Conservation (phyloP, 2,329 filamentous ascomycete genomes). For the Stylonectria norvegica region DNA sequence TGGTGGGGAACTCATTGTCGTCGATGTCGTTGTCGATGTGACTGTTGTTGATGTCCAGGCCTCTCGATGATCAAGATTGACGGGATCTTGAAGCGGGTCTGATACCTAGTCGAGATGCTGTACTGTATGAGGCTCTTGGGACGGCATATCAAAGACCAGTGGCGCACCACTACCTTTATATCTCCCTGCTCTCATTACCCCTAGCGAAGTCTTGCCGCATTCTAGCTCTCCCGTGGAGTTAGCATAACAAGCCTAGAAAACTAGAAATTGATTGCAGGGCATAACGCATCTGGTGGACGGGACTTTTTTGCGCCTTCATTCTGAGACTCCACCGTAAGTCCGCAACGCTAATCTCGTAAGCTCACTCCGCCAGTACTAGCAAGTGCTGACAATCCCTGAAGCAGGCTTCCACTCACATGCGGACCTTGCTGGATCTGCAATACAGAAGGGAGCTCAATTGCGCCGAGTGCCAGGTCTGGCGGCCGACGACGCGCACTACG, state of each 20-base stretch:
- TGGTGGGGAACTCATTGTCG: conserved; percentile 14
- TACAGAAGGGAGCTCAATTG: not conserved
- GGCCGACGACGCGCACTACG: too few species aligned
- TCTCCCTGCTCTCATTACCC: too few species aligned
- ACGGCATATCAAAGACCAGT: conserved; percentile 7
- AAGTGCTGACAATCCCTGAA: conserved; percentile 18
- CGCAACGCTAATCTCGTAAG: conserved; percentile 23
- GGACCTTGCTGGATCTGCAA: conserved; percentile 6
- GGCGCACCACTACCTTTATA: conserved; percentile 19
- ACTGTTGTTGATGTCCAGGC: not conserved
- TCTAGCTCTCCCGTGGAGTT: too few species aligned
- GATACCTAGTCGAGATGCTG: not conserved
- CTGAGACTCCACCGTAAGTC: conserved; percentile 24
- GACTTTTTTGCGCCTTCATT: conserved; percentile 12
- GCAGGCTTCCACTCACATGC: conserved; percentile 13
- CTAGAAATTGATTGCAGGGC: too few species aligned
- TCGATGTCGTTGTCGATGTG: not conserved
- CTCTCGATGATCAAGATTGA: too few species aligned
- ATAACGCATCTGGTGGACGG: conserved; percentile 18
- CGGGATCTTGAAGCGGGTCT: too few species aligned
- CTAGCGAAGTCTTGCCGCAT: too few species aligned
- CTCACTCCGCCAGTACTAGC: conserved; percentile 16
- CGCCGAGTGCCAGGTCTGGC: conserved; percentile 1
- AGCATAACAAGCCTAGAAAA: too few species aligned
- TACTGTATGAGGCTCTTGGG: conserved; percentile 8